These are phyloP conservation scores for Aureobasidium subglaciale DNA, from an alignment of 2,329 filamentous ascomycete genomes.

Conservation along the genomic window DNA sequence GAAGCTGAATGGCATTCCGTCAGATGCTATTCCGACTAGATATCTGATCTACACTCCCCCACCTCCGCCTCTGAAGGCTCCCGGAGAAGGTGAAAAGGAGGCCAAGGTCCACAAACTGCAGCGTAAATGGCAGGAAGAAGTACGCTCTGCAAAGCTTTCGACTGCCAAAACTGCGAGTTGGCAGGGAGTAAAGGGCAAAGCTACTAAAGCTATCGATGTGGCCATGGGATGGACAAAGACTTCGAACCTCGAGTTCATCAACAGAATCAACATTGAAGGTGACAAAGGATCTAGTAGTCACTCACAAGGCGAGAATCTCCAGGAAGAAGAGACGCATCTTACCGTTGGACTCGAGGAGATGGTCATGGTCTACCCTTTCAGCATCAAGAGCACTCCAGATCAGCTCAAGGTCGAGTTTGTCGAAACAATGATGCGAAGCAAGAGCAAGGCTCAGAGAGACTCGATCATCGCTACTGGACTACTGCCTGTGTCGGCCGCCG, in stretches of 20 bases:
- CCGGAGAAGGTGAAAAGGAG: conserved; percentile 37
- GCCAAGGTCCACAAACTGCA: conserved; percentile 36
- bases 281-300: conserved; percentile 21
- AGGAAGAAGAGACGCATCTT: conserved; percentile 28
- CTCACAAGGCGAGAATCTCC: conserved; percentile 27
- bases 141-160: conserved; percentile 36
- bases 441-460: conserved; percentile 36
- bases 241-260: conserved; percentile 39
- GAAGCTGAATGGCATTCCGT: conserved; percentile 26
- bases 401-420: conserved; percentile 36
- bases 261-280: conserved; percentile 29
- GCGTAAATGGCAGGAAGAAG: conserved; percentile 41
- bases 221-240: conserved; percentile 36
- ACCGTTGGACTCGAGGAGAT: conserved; percentile 36
- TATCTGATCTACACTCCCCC: conserved; percentile 42
- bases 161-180: conserved; percentile 35
- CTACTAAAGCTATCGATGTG: conserved; percentile 34
- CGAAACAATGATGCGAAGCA: conserved; percentile 35
- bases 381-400: conserved; percentile 24
- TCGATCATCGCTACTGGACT: conserved; percentile 38
- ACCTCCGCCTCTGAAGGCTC: conserved; percentile 35
- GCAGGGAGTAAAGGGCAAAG: conserved; percentile 37
- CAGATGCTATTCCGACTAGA: conserved; percentile 31
- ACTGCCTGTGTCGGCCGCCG: conserved; percentile 30
- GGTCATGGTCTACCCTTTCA: conserved; percentile 34